A percentile compares a stretch with the other conserved stretches of the same genome.
These are phyloP conservation scores for Sherardia arvensis DNA, from an alignment of 257 asterid species.

Conservation along the genomic window DNA sequence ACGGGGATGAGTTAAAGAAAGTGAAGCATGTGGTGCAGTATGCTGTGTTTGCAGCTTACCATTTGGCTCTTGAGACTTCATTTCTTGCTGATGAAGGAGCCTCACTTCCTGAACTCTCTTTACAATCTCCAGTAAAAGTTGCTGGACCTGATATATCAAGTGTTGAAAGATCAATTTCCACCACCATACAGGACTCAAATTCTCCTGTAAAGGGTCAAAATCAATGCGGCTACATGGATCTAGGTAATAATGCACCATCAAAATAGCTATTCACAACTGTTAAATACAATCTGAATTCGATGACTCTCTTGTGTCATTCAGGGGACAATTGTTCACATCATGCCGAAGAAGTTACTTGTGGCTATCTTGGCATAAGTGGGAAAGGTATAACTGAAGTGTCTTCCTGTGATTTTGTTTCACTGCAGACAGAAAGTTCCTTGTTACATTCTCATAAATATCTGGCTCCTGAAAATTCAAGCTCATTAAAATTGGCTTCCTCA, in stretches of 20 bases:
- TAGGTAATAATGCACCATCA: constrained; percentile 24
- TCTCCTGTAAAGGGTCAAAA: constrained; percentile 18
- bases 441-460: constrained; percentile 26
- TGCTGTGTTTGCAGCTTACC: constrained; percentile 78
- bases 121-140: constrained; percentile 55
- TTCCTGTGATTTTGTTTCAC: constrained; percentile 17
- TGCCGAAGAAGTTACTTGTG: constrained; percentile 27
- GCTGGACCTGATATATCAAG: constrained; percentile 49
- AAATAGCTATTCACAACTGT: constrained; percentile 14
- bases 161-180: constrained; percentile 52
- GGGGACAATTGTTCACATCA: constrained; percentile 18
- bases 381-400: constrained; percentile 11
- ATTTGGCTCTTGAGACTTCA: constrained; percentile 69
- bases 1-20: constrained; percentile 68
- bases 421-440: constrained; percentile 18
- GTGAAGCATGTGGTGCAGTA: constrained; percentile 57
- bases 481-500: constrained; percentile 15
- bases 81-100: constrained; percentile 88
- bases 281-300: constrained; percentile 21
- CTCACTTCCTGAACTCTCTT: constrained; percentile 56
- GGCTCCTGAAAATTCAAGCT: constrained; percentile 18
- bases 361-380: constrained; percentile 22
- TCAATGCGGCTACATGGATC: constrained; percentile 22
- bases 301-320: constrained; percentile 13
- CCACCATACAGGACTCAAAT: constrained; percentile 34